A percentile compares a stretch with the other conserved stretches of the same genome.
phyloP scores from a whole-genome alignment of 192 early-diverging fungal species.

The Mortierella hygrophila region DNA sequence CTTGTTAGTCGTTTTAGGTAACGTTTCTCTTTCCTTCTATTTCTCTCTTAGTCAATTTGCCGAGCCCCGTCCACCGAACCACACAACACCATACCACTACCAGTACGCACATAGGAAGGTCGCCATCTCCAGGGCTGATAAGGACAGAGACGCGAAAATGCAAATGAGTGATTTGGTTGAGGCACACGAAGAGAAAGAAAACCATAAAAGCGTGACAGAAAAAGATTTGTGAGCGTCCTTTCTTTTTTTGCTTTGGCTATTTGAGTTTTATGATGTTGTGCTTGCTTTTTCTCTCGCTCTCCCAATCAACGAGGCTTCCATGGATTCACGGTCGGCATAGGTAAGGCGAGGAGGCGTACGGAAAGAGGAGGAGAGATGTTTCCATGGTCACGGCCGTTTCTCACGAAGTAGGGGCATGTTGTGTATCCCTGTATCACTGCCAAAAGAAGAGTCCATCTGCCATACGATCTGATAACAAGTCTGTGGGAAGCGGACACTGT shows the following conservation, averaged over 20 bases:
- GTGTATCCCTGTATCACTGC: neutral
- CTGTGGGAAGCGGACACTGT: neutral
- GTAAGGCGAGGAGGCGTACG: neutral
- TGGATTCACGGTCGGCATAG: neutral
- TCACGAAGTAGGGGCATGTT: neutral
- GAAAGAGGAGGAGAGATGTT: neutral
- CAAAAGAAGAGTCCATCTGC: neutral
- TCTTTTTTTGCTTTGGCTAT: neutral
- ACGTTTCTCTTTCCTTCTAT: neutral
- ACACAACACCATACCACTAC: neutral
- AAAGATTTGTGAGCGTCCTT: neutral
- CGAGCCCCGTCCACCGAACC: neutral
- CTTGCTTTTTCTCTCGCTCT: neutral
- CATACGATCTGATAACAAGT: neutral
- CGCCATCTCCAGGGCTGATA: neutral
- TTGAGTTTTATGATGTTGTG: neutral
- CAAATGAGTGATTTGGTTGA: neutral
- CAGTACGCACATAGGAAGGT: neutral
- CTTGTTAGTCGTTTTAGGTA: neutral
- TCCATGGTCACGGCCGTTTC: constrained; percentile 1
- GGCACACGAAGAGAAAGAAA: neutral
- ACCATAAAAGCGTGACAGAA: neutral
- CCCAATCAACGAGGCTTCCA: neutral
- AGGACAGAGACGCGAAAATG: neutral
- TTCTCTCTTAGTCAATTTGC: neutral